Conservation (phyloP, 2,329 filamentous ascomycete species). For the Calonectria pseudoreteaudii region DNA sequence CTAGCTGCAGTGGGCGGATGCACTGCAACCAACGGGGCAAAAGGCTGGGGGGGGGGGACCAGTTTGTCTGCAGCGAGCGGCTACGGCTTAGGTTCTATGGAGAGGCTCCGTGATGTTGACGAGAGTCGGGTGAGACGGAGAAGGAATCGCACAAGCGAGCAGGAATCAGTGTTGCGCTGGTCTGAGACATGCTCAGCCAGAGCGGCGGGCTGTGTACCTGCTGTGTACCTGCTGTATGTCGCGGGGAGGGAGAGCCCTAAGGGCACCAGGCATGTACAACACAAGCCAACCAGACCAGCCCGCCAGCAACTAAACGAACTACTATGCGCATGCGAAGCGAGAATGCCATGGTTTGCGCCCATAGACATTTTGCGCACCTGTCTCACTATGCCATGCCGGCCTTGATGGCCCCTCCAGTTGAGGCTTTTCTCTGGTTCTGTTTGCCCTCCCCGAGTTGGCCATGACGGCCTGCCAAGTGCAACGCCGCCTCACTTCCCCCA, state of each 20-base stretch:
- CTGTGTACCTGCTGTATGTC: neutral
- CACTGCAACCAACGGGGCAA: conserved; percentile 19
- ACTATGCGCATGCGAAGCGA: neutral
- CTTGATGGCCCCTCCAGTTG: neutral
- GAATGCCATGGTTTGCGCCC: neutral
- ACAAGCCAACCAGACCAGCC: neutral
- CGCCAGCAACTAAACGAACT: neutral
- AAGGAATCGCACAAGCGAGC: neutral
- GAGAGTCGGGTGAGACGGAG: neutral
- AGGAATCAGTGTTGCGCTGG: neutral
- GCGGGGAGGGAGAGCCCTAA: neutral
- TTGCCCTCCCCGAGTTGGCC: neutral
- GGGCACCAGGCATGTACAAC: neutral
- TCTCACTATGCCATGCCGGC: neutral
- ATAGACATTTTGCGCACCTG: neutral
- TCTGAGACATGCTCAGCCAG: neutral
- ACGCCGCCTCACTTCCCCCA: neutral
- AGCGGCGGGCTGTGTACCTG: neutral
- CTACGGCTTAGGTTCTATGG: neutral
- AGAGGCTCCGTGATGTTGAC: neutral
- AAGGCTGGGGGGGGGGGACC: neutral
- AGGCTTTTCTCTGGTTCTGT: conserved; percentile 4
- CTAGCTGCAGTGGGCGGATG: conserved; percentile 23
- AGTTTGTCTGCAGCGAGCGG: neutral
- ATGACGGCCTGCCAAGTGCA: neutral